phyloP scores from a whole-genome alignment of 2,329 filamentous ascomycete species.

The Simplicillium sp. region DNA sequence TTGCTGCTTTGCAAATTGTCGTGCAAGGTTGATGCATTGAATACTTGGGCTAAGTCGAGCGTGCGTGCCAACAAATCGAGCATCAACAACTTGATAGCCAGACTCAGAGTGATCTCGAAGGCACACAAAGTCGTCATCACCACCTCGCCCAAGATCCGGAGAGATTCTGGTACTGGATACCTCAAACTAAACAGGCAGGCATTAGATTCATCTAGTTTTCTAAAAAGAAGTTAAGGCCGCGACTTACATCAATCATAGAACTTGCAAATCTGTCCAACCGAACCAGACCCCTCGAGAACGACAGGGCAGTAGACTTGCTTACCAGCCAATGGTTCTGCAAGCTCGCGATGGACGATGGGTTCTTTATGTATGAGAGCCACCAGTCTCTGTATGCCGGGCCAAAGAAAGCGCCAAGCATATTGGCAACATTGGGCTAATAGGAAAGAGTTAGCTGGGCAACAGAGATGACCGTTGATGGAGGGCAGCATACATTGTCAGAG shows the following conservation, averaged over 20 bases:
- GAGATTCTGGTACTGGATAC: constrained; percentile 1
- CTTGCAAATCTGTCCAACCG: constrained; percentile 13
- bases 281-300: constrained; percentile 14
- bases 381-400: constrained; percentile 11
- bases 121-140: constrained; percentile 13
- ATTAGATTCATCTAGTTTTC: too few relatives aligned
- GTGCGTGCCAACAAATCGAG: constrained; percentile 18
- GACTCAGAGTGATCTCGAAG: constrained; percentile 21
- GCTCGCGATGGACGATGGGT: constrained; percentile 6
- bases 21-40: constrained; percentile 14
- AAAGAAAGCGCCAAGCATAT: too few relatives aligned
- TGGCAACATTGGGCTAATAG: too few relatives aligned
- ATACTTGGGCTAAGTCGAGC: constrained; percentile 16
- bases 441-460: too few relatives aligned
- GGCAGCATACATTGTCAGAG: too few relatives aligned
- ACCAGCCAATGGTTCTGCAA: constrained; percentile 19
- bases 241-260: constrained; percentile 19
- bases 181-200: constrained; percentile 8
- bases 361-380: constrained; percentile 16
- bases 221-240: neutral
- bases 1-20: constrained; percentile 5
- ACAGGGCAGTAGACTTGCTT: constrained; percentile 13
- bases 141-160: too few relatives aligned
- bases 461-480: too few relatives aligned
- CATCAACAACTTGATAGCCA: constrained; percentile 14